phyloP scores from a whole-genome alignment of 75 land plant species.

The Azolla pinnata region DNA sequence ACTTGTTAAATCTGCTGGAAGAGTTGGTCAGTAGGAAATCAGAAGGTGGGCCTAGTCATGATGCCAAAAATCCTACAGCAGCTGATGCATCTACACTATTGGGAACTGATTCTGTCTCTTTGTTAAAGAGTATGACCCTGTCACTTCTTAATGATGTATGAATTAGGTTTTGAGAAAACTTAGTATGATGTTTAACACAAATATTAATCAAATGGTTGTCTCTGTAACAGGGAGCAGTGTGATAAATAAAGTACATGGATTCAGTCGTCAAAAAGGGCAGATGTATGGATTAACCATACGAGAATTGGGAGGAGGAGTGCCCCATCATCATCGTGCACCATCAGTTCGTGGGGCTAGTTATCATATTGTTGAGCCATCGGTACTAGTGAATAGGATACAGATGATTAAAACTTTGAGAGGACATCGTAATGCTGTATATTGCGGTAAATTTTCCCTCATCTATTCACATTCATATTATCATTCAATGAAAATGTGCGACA shows the following conservation, averaged over 20 bases:
- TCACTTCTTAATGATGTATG: too few species aligned
- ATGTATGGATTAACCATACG: conserved; percentile 73
- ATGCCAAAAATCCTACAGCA: conserved; percentile 45
- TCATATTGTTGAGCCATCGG: conserved; percentile 82
- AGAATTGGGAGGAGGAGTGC: conserved; percentile 89
- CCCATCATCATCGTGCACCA: conserved; percentile 82
- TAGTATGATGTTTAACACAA: too few species aligned
- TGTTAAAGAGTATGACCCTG: conserved; percentile 49
- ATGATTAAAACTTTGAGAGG: conserved; percentile 72
- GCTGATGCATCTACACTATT: conserved; percentile 85
- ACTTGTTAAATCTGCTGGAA: conserved; percentile 78
- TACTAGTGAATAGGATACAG: conserved; percentile 77
- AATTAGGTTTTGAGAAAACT: too few species aligned
- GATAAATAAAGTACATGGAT: too few species aligned
- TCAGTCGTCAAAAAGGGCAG: conserved; percentile 73
- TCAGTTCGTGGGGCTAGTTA: conserved; percentile 79
- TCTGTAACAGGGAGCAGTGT: too few species aligned
- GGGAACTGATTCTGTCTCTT: conserved; percentile 76
- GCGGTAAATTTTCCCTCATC: conserved; percentile 64
- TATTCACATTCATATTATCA: too few species aligned
- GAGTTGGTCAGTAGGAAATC: conserved; percentile 44
- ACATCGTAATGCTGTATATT: conserved; percentile 90
- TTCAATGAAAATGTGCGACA: too few species aligned
- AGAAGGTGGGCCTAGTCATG: conserved; percentile 21
- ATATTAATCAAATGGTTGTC: too few species aligned